A percentile compares a stretch with the other conserved stretches of the same genome.
These are phyloP conservation scores for Tanozyma kutaoensis DNA, from an alignment of 805 yeast genomes.

Conservation along the genomic window DNA sequence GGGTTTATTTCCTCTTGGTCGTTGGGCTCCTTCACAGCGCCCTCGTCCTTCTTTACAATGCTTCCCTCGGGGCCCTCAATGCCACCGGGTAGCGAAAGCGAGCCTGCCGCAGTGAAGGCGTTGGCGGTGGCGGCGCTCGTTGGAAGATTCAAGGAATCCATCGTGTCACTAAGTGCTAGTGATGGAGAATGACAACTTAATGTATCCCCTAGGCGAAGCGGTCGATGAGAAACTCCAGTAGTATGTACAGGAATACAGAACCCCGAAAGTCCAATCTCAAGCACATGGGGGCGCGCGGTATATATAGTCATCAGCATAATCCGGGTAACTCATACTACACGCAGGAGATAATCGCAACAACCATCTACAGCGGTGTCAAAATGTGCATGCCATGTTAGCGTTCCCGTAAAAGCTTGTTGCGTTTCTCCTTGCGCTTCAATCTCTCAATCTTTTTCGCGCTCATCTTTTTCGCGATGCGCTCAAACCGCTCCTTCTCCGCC, in stretches of 20 bases:
- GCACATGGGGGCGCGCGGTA: too few relatives aligned
- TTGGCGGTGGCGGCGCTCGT: constrained; percentile 69
- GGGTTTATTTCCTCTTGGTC: constrained; percentile 50
- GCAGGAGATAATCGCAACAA: too few relatives aligned
- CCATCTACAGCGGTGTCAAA: too few relatives aligned
- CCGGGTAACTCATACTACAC: too few relatives aligned
- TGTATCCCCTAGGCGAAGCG: too few relatives aligned
- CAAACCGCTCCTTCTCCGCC: constrained; percentile 85
- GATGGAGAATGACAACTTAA: constrained; percentile 20
- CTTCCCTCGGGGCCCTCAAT: constrained; percentile 8
- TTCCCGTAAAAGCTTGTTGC: constrained; percentile 86
- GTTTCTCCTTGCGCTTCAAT: constrained; percentile 80
- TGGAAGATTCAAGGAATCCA: constrained; percentile 68
- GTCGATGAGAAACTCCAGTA: too few relatives aligned
- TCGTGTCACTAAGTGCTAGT: constrained; percentile 9
- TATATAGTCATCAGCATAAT: too few relatives aligned
- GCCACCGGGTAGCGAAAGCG: constrained; percentile 51
- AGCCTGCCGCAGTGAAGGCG: constrained; percentile 54
- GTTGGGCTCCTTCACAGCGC: constrained; percentile 19
- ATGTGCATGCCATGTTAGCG: too few relatives aligned
- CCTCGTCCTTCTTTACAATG: constrained; percentile 4
- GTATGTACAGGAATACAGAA: too few relatives aligned
- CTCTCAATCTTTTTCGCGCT: constrained; percentile 87
- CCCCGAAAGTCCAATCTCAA: too few relatives aligned
- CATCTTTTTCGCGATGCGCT: constrained; percentile 72